phyloP scores from a whole-genome alignment of 805 yeast species.

The Kluyveromyces dobzhanskii region DNA sequence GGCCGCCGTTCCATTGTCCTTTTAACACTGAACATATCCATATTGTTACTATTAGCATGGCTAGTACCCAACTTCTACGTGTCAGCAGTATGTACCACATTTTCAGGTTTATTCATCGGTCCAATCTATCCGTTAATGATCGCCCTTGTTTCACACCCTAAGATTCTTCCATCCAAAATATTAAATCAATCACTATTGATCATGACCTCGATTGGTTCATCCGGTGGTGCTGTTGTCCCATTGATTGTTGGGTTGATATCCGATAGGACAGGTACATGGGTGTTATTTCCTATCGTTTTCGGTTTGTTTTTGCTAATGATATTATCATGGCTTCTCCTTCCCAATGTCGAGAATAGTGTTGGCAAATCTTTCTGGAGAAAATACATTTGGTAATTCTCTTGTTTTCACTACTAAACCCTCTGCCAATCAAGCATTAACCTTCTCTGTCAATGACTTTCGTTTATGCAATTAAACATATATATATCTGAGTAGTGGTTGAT shows the following conservation, averaged over 20 bases:
- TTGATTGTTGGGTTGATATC: slow-evolving; percentile 44
- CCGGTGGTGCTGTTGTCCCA: slow-evolving; percentile 52
- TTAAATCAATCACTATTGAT: slow-evolving; percentile 43
- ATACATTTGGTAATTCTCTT: background rate
- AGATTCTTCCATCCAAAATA: slow-evolving; percentile 42
- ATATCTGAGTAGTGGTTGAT: no score
- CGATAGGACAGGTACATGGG: slow-evolving; percentile 38
- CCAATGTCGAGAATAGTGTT: slow-evolving; percentile 32
- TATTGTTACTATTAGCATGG: slow-evolving; percentile 40
- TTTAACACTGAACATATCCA: slow-evolving; percentile 29
- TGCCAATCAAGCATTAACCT: background rate
- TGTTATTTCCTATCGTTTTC: slow-evolving; percentile 41
- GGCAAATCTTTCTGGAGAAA: background rate
- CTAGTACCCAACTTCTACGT: slow-evolving; percentile 35
- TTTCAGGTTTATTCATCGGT: slow-evolving; percentile 48
- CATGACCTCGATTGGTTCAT: slow-evolving; percentile 47
- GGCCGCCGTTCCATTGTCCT: slow-evolving; percentile 37
- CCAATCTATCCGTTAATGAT: slow-evolving; percentile 51
- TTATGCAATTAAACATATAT: no score
- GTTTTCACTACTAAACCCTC: background rate
- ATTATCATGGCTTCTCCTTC: slow-evolving; percentile 35
- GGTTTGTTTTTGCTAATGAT: slow-evolving; percentile 31
- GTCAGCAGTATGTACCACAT: slow-evolving; percentile 38
- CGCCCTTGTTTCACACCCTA: slow-evolving; percentile 30
- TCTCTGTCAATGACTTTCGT: no score